Percentiles rank a stretch among this genome's conserved stretches.
These are phyloP conservation scores for Forsythia suspensa DNA, from an alignment of 257 asterid species.

Conservation along the genomic window DNA sequence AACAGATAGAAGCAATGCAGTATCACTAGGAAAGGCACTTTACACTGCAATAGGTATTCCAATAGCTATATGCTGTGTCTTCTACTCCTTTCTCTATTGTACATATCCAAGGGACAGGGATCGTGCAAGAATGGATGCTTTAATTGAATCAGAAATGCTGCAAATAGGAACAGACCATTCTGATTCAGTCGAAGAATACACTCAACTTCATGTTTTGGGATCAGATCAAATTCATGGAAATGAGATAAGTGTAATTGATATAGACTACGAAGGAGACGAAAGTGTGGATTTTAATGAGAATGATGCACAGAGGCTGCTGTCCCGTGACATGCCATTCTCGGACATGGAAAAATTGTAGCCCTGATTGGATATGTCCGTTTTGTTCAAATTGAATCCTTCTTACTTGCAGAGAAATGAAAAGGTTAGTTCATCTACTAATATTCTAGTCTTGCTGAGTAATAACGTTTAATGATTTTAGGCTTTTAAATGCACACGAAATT, in stretches of 20 bases:
- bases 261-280: slow-evolving; percentile 38
- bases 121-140: slow-evolving; percentile 74
- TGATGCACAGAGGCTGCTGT: slow-evolving; percentile 53
- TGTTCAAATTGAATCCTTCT: background rate
- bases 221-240: slow-evolving; percentile 26
- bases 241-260: slow-evolving; percentile 38
- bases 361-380: background rate
- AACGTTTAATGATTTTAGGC: background rate
- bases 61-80: slow-evolving; percentile 58
- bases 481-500: background rate
- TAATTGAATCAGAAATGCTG: slow-evolving; percentile 60
- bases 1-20: slow-evolving; percentile 77
- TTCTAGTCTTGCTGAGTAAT: background rate
- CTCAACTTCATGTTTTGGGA: slow-evolving; percentile 28
- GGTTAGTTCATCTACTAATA: background rate
- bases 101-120: slow-evolving; percentile 85
- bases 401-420: background rate
- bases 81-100: slow-evolving; percentile 75
- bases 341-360: slow-evolving; percentile 28
- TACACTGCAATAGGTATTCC: slow-evolving; percentile 88
- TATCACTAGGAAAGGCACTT: slow-evolving; percentile 86
- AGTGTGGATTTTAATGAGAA: slow-evolving; percentile 41
- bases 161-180: slow-evolving; percentile 36
- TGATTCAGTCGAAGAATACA: slow-evolving; percentile 29
- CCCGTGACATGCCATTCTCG: slow-evolving; percentile 28